Conservation (phyloP, 148 eudicot genomes). For the Vaccinium vitisidaea region DNA sequence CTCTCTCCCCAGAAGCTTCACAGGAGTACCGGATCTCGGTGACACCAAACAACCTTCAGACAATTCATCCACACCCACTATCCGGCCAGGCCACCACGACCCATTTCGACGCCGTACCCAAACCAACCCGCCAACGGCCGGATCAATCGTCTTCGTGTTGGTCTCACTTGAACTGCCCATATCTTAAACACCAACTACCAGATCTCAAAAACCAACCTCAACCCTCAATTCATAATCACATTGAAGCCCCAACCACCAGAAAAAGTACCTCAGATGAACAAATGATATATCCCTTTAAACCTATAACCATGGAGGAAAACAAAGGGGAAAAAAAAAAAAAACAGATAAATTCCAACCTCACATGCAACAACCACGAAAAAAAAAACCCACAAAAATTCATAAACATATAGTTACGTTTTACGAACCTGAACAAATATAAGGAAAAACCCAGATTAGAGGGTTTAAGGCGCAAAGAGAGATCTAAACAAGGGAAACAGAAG, state of each 20-base stretch:
- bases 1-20: slow-evolving; percentile 75
- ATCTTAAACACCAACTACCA: slow-evolving; percentile 2
- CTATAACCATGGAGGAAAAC: slow-evolving; percentile 6
- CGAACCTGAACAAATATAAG: background rate
- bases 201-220: slow-evolving; percentile 20
- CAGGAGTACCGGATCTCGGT: slow-evolving; percentile 62
- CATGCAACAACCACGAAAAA: slow-evolving; percentile 4
- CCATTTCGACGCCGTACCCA: slow-evolving; percentile 84
- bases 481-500: slow-evolving; percentile 8
- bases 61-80: slow-evolving; percentile 50
- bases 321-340: background rate
- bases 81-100: slow-evolving; percentile 91
- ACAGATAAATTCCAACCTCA: slow-evolving; percentile 8
- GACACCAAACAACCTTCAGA: slow-evolving; percentile 35
- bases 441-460: slow-evolving; percentile 18
- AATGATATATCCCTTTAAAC: background rate
- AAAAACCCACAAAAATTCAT: background rate
- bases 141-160: slow-evolving; percentile 38
- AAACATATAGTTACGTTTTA: background rate
- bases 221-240: slow-evolving; percentile 16
- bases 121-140: slow-evolving; percentile 60
- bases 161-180: slow-evolving; percentile 37
- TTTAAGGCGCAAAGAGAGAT: slow-evolving; percentile 13
- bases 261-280: slow-evolving; percentile 6
- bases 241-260: background rate